A percentile compares a stretch with the other conserved stretches of the same genome.
These are phyloP conservation scores for Magnusiomyces ingens DNA, from an alignment of 1,139 yeast species.

Conservation along the genomic window DNA sequence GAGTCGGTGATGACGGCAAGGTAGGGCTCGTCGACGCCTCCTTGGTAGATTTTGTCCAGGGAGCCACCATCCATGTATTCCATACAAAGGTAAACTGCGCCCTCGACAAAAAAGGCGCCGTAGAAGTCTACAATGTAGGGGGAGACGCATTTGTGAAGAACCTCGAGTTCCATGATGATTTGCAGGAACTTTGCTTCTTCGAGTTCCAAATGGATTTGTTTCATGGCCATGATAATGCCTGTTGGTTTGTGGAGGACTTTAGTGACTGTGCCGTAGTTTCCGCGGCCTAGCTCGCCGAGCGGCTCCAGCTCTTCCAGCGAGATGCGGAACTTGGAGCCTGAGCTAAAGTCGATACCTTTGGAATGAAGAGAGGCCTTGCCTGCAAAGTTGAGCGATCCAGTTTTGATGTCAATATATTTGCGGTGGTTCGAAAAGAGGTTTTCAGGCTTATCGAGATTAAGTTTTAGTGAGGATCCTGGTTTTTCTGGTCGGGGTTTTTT, in stretches of 20 bases:
- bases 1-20: conserved; percentile 77
- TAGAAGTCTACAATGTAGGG: conserved; percentile 91
- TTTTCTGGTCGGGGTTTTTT: conserved; percentile 3
- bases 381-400: conserved; percentile 85
- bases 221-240: conserved; percentile 91
- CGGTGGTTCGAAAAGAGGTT: conserved; percentile 66
- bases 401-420: conserved; percentile 81
- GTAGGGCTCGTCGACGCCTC: conserved; percentile 75
- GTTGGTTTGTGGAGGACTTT: conserved; percentile 94
- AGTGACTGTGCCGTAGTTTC: conserved; percentile 92
- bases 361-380: conserved; percentile 92
- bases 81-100: conserved; percentile 97
- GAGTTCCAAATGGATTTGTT: conserved; percentile 84
- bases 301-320: conserved; percentile 77
- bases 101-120: conserved; percentile 96
- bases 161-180: conserved; percentile 91
- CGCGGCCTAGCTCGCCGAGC: conserved; percentile 88
- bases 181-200: conserved; percentile 90
- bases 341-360: conserved; percentile 82
- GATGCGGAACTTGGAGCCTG: conserved; percentile 81
- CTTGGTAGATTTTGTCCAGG: conserved; percentile 72
- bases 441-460: conserved; percentile 11
- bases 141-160: conserved; percentile 81
- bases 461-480: conserved; percentile 8
- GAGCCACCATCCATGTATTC: conserved; percentile 99